Evolutionary conservation across 352 stramenopile genomes (phyloP).

Genomic region (Phytophthora rubi): DNA sequence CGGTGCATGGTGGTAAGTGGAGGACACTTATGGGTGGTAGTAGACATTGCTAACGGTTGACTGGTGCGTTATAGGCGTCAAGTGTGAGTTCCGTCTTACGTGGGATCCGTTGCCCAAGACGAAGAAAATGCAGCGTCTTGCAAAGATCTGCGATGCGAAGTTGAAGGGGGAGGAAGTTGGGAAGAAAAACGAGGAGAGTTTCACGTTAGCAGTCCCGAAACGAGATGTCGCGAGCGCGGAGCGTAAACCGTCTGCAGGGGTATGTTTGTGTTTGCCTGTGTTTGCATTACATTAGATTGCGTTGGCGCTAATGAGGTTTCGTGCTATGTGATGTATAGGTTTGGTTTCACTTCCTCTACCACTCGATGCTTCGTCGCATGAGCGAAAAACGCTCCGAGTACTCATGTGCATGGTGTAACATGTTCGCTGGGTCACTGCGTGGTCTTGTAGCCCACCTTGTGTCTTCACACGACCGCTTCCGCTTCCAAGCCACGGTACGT

Average conservation of each 20-base stretch:
- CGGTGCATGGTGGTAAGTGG: conserved; percentile 58
- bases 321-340: conserved; percentile 42
- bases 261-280: conserved; percentile 21
- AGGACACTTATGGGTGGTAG: not conserved
- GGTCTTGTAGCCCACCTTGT: conserved; percentile 80
- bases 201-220: conserved; percentile 52
- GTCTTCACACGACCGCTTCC: conserved; percentile 79
- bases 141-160: conserved; percentile 46
- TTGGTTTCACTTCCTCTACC: conserved; percentile 88
- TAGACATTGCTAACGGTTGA: not conserved
- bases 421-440: conserved; percentile 75
- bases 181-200: conserved; percentile 30
- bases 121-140: conserved; percentile 52
- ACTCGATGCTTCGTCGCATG: conserved; percentile 79
- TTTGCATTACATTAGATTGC: not conserved
- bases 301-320: not conserved
- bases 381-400: conserved; percentile 86
- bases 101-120: conserved; percentile 52
- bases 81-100: conserved; percentile 57
- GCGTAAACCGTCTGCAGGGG: conserved; percentile 37
- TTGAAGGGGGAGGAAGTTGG: conserved; percentile 34
- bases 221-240: conserved; percentile 25
- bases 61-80: conserved; percentile 45
- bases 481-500: conserved; percentile 75
- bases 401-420: conserved; percentile 85